Conservation (phyloP, 768 basidiomycete genomes). For the Punctularia strigosozonata region DNA sequence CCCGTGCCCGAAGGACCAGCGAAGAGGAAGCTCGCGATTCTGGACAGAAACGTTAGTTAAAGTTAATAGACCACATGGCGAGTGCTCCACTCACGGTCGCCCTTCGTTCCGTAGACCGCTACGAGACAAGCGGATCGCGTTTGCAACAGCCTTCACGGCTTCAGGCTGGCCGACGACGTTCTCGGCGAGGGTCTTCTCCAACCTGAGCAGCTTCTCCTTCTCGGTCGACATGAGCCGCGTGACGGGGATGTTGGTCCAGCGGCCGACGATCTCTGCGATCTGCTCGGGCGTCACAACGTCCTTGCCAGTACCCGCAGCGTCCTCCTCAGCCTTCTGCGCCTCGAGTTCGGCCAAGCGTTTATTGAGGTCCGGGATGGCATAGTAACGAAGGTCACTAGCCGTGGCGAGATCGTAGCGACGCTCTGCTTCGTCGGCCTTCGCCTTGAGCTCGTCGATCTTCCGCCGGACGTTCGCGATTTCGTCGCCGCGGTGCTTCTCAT, state of each 20-base stretch:
- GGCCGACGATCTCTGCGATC: slow-evolving; percentile 88
- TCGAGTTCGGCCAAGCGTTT: slow-evolving; percentile 58
- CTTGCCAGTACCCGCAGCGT: slow-evolving; percentile 41
- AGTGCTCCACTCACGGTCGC: too few species aligned
- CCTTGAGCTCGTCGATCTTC: slow-evolving; percentile 83
- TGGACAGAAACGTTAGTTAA: too few species aligned
- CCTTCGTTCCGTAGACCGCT: slow-evolving; percentile 87
- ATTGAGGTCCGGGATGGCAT: slow-evolving; percentile 84
- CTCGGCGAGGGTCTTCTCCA: slow-evolving; percentile 74
- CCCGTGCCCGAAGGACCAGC: slow-evolving; percentile 87
- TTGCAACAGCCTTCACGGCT: slow-evolving; percentile 86
- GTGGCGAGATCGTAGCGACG: slow-evolving; percentile 67
- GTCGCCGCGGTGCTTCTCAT: slow-evolving; percentile 72
- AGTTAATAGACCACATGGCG: too few species aligned
- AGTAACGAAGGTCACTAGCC: slow-evolving; percentile 84
- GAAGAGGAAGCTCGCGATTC: slow-evolving; percentile 90
- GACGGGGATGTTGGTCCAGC: slow-evolving; percentile 91
- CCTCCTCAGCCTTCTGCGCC: slow-evolving; percentile 59
- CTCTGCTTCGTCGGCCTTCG: slow-evolving; percentile 90
- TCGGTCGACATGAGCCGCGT: slow-evolving; percentile 80
- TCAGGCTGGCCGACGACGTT: slow-evolving; percentile 85
- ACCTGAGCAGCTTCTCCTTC: slow-evolving; percentile 74
- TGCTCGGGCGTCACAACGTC: slow-evolving; percentile 79
- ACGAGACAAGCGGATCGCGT: slow-evolving; percentile 85
- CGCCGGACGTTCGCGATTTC: slow-evolving; percentile 66